Evolutionary conservation across 768 basidiomycete species (phyloP).

Genomic region (Boletus sp.): DNA sequence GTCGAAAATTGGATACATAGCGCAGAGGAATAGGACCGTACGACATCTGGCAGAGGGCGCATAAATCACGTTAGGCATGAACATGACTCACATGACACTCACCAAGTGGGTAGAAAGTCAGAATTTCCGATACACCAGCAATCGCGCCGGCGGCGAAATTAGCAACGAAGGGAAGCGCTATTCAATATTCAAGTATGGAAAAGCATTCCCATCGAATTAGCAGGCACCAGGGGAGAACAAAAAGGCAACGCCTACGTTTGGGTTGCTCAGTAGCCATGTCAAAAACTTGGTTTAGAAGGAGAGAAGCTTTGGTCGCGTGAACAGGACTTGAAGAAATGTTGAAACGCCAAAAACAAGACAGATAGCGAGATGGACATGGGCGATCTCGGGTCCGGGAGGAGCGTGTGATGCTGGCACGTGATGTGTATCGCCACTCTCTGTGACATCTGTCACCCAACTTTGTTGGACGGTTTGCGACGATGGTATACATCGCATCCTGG

Average conservation of each 20-base stretch:
- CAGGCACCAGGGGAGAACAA: neutral
- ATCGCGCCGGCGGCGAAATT: constrained; percentile 96
- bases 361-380: neutral
- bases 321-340: neutral
- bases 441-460: constrained; percentile 18
- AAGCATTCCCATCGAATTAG: constrained; percentile 7
- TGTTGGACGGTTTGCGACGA: constrained; percentile 31
- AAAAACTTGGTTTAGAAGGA: neutral
- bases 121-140: constrained; percentile 82
- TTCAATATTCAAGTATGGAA: constrained; percentile 27
- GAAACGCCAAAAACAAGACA: neutral
- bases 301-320: constrained; percentile 1
- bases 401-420: constrained; percentile 12
- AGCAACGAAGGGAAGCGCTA: constrained; percentile 81
- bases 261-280: constrained; percentile 31
- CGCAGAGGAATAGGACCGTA: constrained; percentile 39
- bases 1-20: neutral
- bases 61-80: neutral
- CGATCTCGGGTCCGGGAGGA: neutral
- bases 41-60: constrained; percentile 62
- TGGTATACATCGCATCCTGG: constrained; percentile 91
- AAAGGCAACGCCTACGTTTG: constrained; percentile 24
- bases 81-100: constrained; percentile 24
- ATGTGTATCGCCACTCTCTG: neutral
- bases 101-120: constrained; percentile 91